Percentiles rank a stretch among this genome's conserved stretches.
Conservation (phyloP, 306 rosid species). For the Trifolium fragiferum region DNA sequence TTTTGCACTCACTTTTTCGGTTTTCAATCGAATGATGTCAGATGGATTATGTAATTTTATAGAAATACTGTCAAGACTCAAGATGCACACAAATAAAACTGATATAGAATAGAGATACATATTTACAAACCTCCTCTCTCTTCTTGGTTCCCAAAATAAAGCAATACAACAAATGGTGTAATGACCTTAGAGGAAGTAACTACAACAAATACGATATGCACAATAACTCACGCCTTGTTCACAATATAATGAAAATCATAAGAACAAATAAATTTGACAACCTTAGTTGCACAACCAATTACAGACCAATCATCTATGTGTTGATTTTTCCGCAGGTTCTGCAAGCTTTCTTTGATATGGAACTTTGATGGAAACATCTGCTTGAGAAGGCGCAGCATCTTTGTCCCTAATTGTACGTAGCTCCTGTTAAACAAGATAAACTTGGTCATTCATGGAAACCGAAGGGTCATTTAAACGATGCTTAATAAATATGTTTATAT, state of each 20-base stretch:
- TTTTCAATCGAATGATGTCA: neutral
- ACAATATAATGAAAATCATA: conserved; percentile 37
- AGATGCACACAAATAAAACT: conserved; percentile 7
- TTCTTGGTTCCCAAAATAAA: conserved; percentile 31
- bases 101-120: conserved; percentile 31
- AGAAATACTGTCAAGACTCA: conserved; percentile 1
- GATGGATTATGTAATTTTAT: neutral
- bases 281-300: conserved; percentile 40
- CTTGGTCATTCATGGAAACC: conserved; percentile 20
- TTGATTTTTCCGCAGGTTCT: conserved; percentile 50
- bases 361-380: conserved; percentile 47
- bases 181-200: conserved; percentile 23
- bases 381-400: conserved; percentile 48
- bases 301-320: conserved; percentile 58
- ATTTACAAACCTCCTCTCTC: conserved; percentile 52
- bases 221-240: conserved; percentile 44
- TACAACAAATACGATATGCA: conserved; percentile 47
- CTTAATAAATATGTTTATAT: conserved; percentile 8
- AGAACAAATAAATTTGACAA: conserved; percentile 46
- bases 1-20: neutral
- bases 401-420: conserved; percentile 66
- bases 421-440: conserved; percentile 59
- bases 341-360: conserved; percentile 48
- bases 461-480: conserved; percentile 8
- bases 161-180: conserved; percentile 40